Conservation (phyloP, 73 alveolate species). For the Paramecium bursaria region DNA sequence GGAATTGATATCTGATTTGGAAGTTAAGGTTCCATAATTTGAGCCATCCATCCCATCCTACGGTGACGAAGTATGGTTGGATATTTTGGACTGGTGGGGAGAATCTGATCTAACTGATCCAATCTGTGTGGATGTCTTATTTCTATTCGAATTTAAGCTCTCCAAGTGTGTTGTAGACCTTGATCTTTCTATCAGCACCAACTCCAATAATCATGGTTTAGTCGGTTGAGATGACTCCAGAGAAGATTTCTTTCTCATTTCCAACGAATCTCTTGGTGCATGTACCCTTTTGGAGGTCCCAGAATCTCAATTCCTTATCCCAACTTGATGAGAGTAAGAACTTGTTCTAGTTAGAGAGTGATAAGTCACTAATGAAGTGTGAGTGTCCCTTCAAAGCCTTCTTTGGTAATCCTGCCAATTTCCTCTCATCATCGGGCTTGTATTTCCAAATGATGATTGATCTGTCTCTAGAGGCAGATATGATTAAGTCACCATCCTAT, state of each 20-base stretch:
- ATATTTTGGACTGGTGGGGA: slow-evolving; percentile 73
- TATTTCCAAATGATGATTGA: slow-evolving; percentile 78
- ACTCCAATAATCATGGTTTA: slow-evolving; percentile 94
- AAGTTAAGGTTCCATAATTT: slow-evolving; percentile 87
- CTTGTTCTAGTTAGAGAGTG: slow-evolving; percentile 89
- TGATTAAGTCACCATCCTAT: slow-evolving; percentile 71
- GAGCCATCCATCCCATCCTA: slow-evolving; percentile 90
- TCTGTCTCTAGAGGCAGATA: slow-evolving; percentile 85
- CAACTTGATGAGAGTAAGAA: slow-evolving; percentile 91
- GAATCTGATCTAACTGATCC: slow-evolving; percentile 76
- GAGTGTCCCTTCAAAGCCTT: slow-evolving; percentile 86
- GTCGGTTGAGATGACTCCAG: slow-evolving; percentile 94
- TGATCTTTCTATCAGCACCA: slow-evolving; percentile 91
- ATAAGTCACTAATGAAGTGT: slow-evolving; percentile 90
- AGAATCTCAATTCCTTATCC: slow-evolving; percentile 96
- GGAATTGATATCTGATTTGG: slow-evolving; percentile 85
- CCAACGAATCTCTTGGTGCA: slow-evolving; percentile 89
- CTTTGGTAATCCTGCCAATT: slow-evolving; percentile 75
- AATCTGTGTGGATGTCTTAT: slow-evolving; percentile 64
- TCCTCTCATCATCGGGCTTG: slow-evolving; percentile 71
- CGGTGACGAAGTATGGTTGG: slow-evolving; percentile 77
- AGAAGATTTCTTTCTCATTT: slow-evolving; percentile 91
- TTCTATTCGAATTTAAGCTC: slow-evolving; percentile 79
- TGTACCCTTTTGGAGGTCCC: slow-evolving; percentile 90
- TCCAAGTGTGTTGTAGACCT: slow-evolving; percentile 95